Conservation (phyloP, 2,329 filamentous ascomycete genomes). For the Cladobotryum protrusum region DNA sequence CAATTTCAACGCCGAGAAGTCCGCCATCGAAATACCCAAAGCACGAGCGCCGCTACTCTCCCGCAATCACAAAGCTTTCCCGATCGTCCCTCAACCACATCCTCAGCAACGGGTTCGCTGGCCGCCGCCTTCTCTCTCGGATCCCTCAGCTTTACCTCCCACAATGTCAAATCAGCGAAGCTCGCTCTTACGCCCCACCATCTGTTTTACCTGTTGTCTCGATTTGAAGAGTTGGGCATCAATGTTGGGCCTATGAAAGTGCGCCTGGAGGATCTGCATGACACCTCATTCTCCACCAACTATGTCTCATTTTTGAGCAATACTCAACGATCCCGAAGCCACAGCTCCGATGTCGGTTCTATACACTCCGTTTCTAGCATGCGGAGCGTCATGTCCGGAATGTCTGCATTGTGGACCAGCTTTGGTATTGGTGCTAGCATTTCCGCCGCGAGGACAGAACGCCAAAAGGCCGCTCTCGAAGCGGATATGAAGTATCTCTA, state of each 20-base stretch:
- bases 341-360: conserved; percentile 77
- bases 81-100: conserved; percentile 57
- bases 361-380: conserved; percentile 96
- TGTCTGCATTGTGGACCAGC: conserved; percentile 88
- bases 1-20: conserved; percentile 69
- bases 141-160: conserved; percentile 76
- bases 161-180: conserved; percentile 81
- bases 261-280: conserved; percentile 87
- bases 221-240: conserved; percentile 88
- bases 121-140: conserved; percentile 84
- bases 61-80: conserved; percentile 53
- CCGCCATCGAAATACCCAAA: conserved; percentile 64
- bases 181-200: conserved; percentile 92
- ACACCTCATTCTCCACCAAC: conserved; percentile 76
- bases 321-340: conserved; percentile 67
- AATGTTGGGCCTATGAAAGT: conserved; percentile 94
- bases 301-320: conserved; percentile 94
- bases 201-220: conserved; percentile 90
- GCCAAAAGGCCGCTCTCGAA: conserved; percentile 78
- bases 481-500: conserved; percentile 93
- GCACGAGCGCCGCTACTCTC: conserved; percentile 51
- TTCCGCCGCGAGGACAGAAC: conserved; percentile 75
- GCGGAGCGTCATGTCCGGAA: conserved; percentile 93
- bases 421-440: conserved; percentile 77
- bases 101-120: conserved; percentile 66